Percentiles rank a stretch among this genome's conserved stretches.
phyloP scores from a whole-genome alignment of 2,329 filamentous ascomycete species.

The Verticillium zaregamsianum region DNA sequence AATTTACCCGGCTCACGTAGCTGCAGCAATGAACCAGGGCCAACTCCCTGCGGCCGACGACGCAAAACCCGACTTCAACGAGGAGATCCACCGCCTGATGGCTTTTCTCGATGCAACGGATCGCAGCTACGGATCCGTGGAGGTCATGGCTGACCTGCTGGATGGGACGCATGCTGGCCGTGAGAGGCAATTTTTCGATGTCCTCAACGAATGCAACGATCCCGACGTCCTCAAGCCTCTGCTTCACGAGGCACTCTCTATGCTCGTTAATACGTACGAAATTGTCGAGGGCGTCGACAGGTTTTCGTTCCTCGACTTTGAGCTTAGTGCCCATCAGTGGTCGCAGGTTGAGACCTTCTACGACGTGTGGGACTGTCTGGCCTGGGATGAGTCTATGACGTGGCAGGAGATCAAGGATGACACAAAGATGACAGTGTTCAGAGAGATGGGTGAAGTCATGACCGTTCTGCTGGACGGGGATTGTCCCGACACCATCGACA shows the following conservation, averaged over 20 bases:
- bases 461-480: constrained; percentile 40
- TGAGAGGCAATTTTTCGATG: constrained; percentile 41
- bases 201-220: constrained; percentile 20
- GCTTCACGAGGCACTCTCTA: constrained; percentile 20
- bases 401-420: constrained; percentile 28
- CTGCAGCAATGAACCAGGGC: constrained; percentile 25
- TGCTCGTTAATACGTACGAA: constrained; percentile 24
- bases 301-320: constrained; percentile 39
- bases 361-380: constrained; percentile 42
- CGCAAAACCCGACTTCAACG: constrained; percentile 33
- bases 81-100: constrained; percentile 59
- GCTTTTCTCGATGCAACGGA: constrained; percentile 60
- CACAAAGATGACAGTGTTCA: constrained; percentile 37
- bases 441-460: constrained; percentile 46
- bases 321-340: constrained; percentile 31
- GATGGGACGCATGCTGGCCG: constrained; percentile 27
- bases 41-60: constrained; percentile 26
- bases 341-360: constrained; percentile 37
- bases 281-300: constrained; percentile 23
- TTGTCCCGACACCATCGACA: constrained; percentile 39
- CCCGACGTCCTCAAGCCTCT: constrained; percentile 22
- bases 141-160: constrained; percentile 36
- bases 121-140: constrained; percentile 53
- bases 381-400: constrained; percentile 41
- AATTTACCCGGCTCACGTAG: constrained; percentile 37